Base-by-base conservation (phyloP, 257 asterid species). In the Penstemon newberryi region DNA sequence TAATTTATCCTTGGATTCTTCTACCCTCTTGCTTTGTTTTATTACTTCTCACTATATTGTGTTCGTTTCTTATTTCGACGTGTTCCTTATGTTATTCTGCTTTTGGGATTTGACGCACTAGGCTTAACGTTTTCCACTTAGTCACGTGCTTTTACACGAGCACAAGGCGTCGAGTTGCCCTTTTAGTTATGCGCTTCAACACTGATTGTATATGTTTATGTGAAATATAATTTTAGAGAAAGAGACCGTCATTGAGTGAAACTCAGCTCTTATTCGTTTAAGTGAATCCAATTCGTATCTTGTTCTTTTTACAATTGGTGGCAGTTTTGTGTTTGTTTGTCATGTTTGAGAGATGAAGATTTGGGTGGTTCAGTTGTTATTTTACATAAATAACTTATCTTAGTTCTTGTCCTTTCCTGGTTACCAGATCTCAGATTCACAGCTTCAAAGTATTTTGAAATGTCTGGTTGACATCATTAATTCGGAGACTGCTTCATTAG, bases 391-490 rank as follows among this genome's bases (percentile, higher is more conserved):
- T 51, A 19, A 9, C 41, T 70, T 44, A 40, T 71, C 70, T 70
- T 50, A 58, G 44, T 76, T 52, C 45, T 60, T 63, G 5, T 60
- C 67, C 73, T 56, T 59, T 67, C 39, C 65, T 72, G 54, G 63
- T 72, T 70, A 66, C 65, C 89, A 94, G 99, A 87, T 94, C 74
- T 71, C 96, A 38, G 86, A 82, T 47, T 78, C 85, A 11, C 79
- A 83, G 82, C 90, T 91, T 85, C 92, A 89, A 74, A 83, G 79
- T 81, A 83, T 80, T 70, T 72, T 89, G 75, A 83, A 85, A 77
- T 87, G 96, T 80, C 86, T 94, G 76, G 95, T 86, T 52, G 89
- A 81, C 72, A 75, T 90, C 45, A 81, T 82, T 73, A 87, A 84
- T 72, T 75, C 56, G 33, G 99, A 93, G 83, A 83, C 83, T 49